Evolutionary conservation across 2,329 filamentous ascomycete genomes (phyloP), one percentile per base, ranked within the genome.

Genomic region (Aspergillus neoniger): DNA sequence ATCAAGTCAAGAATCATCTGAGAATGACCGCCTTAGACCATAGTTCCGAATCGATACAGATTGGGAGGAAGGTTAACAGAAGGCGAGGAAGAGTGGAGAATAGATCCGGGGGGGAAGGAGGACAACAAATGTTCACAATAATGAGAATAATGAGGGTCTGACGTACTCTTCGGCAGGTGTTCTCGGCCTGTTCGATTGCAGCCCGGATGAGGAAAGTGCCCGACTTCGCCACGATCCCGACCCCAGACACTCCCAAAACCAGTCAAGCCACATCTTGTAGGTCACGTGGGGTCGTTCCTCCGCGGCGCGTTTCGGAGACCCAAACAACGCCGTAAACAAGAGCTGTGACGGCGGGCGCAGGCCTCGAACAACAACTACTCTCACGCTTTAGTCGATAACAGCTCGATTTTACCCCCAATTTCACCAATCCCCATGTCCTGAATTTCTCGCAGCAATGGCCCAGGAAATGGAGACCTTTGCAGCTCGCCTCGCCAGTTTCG

Each of bases 401-500:
- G 19, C 19, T 21, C 21, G 19, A 44, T 5, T 43, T 14, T 14
- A 14, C 9, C 19, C 17, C 10, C 41, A 3, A 23, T 36, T 23
- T 15, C 10, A 44, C 32, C 21, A 21, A 15, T 57, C 63, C 58
- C 23, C 38, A 65, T 67, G 65, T 50, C 54, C 54, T 53, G 44
- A 59, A 55, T 14, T 32, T 41, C 28, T 12, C 15, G 14, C 58
- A 32, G 63, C 36, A 55, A 75, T 73, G 70, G 62, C 61, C 55
- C 65, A 76, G 15, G 76, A 76, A 61, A 82, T 85, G 79, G 80
- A 83, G 67, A 90, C 89, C 15, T 88, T 88, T 66, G 87, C 92
- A 65, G 89, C 88, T 69, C 91, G 95, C 51, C 79, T 97, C 38
- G 88, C 87, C 32, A 94, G 92, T 10, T 99, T 98, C 76, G 84